Evolutionary conservation across 2,329 filamentous ascomycete genomes (phyloP), one percentile per base, ranked within the genome.

Genomic region (Tricladium varicosporioides): DNA sequence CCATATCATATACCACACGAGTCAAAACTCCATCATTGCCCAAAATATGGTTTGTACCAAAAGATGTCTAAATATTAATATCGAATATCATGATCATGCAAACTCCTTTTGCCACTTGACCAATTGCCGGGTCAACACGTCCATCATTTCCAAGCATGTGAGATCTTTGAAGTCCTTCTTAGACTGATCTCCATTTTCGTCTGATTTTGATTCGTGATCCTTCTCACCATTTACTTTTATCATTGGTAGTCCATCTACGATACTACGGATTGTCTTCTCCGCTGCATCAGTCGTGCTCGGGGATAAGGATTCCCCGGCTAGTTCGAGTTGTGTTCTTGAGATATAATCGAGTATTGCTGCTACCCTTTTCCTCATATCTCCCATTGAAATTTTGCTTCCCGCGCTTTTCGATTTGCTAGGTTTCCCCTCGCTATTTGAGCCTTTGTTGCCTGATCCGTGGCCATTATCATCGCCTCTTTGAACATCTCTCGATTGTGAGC

Each of bases 261-360:
- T 67, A 53, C 53, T 69, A 63, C 63, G 64, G 60, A 70, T 64
- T 65, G 67, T 67, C 63, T 66, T 71, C 65, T 67, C 66, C 46
- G 54, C 63, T 43, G 51, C 63, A 62, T 78, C 72, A 66, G 77
- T 71, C 44, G 69, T 71, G 48, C 73, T 72, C 36, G 73, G 72
- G 18, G 74, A 67, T 53, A 73, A 69, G 5, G 74, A 78, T 72
- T 86, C 87, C 31, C 83, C 85, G 1, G 90, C 91, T 73, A 96
- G 82, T 68, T 97, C 92, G 5, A 96, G 80, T 71, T 97, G 92
- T 56, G 91, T 93, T 63, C 91, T 85, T 3, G 89, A 87, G 61
- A 97, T 96, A 69, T 93, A 97, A 65, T 94, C 91, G 58, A 96
- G 80, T 69, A 97, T 95, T 16, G 84, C 88, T 3, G 89, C 84